Evolutionary conservation across 2,329 filamentous ascomycete genomes (phyloP), one percentile per base, ranked within the genome.

Genomic region (Corinectria fuckeliana): DNA sequence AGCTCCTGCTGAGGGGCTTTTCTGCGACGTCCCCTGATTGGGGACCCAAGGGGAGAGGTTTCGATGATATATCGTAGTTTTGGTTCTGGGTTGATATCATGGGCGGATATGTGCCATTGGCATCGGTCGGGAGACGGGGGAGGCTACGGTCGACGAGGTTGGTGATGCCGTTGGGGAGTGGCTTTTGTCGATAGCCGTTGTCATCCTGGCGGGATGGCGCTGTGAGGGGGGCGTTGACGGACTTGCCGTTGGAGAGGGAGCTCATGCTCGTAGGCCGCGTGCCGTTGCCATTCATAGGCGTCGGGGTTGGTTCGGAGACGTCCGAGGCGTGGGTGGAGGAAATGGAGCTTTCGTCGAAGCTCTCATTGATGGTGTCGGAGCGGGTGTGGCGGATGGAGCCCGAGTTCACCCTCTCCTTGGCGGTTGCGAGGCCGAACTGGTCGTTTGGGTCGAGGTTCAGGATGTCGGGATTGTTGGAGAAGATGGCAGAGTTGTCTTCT

Each of bases 161-260:
- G 39, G 66, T 56, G 41, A 54, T 64, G 56, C 71, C 75, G 58
- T 76, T 75, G 48, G 66, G 36, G 49, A 64, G 59, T 26, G 59
- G 54, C 49, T 71, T 69, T 47, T 71, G 61, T 39, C 55, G 63
- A 38, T 57, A 63, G 59, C 51, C 61, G 50, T 59, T 36, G 42
- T 66, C 54, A 52, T 73, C 65, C 69, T 73, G 71, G 50, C 56
- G 75, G 69, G 60, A 61, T 57, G 60, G 25, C 50, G 66, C 68
- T 38, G 62, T 52, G n/a, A 16, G n/a, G n/a, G 71, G 69, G 60
- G 69, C 72, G 56, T 74, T 74, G 61, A 72, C 71, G 57, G 80
- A 78, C 67, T 79, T 81, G 64, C 82, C 85, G 72, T 88, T 88
- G 66, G 83, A 81, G 71, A 86, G 71, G 34, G 85, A 82, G 74